A percentile compares a stretch with the other conserved stretches of the same genome.
phyloP scores from a whole-genome alignment of 495 filamentous ascomycete genomes.

The Xylaria palmicola region DNA sequence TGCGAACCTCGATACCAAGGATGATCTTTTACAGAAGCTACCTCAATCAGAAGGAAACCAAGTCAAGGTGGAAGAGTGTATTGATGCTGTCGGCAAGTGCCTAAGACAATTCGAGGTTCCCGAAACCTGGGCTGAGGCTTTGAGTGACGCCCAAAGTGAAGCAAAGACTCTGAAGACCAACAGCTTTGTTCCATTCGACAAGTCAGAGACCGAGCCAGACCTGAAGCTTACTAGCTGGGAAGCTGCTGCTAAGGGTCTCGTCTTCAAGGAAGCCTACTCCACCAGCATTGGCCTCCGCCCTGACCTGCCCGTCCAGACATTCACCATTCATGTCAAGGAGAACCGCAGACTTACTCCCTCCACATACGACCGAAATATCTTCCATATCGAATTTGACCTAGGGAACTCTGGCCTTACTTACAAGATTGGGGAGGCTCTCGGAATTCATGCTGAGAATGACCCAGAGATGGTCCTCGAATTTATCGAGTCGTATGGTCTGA shows the following conservation, averaged over 20 bases:
- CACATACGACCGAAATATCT: slow-evolving; percentile 96
- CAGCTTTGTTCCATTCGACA: slow-evolving; percentile 81
- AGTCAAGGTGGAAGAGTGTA: slow-evolving; percentile 57
- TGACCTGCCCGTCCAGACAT: slow-evolving; percentile 81
- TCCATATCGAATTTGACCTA: slow-evolving; percentile 99
- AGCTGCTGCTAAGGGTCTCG: slow-evolving; percentile 78
- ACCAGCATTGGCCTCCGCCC: slow-evolving; percentile 74
- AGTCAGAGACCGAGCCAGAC: slow-evolving; percentile 66
- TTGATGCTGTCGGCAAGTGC: slow-evolving; percentile 65
- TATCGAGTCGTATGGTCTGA: slow-evolving; percentile 83
- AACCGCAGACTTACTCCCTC: slow-evolving; percentile 86
- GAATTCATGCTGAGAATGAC: slow-evolving; percentile 94
- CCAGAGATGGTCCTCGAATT: slow-evolving; percentile 74
- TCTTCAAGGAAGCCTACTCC: slow-evolving; percentile 92
- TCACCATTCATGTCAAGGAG: slow-evolving; percentile 86
- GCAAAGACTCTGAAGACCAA: slow-evolving; percentile 64
- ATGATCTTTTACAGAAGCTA: slow-evolving; percentile 42
- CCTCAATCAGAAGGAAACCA: slow-evolving; percentile 31
- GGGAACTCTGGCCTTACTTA: slow-evolving; percentile 87
- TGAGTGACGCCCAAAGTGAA: slow-evolving; percentile 43
- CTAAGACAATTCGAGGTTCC: slow-evolving; percentile 73
- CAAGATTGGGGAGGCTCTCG: slow-evolving; percentile 96
- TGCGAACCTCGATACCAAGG: slow-evolving; percentile 60
- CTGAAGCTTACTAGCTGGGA: slow-evolving; percentile 70
- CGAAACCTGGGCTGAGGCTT: slow-evolving; percentile 70